Base-by-base conservation (phyloP, 257 asterid species). In the Nicotiana paniculata region DNA sequence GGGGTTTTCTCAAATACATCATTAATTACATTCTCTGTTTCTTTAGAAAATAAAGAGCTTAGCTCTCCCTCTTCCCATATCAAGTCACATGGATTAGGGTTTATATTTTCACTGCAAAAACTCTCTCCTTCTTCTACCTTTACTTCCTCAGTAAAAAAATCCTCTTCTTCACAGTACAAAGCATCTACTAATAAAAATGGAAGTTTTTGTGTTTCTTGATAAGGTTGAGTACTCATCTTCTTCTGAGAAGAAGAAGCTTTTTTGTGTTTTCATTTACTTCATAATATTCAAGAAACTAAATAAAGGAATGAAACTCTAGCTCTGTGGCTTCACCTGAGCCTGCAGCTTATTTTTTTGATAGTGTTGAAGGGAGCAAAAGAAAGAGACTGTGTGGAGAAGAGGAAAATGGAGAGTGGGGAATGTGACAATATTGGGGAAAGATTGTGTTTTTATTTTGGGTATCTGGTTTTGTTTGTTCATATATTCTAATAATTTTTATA, bases 31-130 rank as follows among this genome's bases (percentile, higher is more conserved):
- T 24, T 84, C 55, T 87, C 92, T 89, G 84, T 85, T 89, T 95
- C 97, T 86, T 90, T 93, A 9, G 77, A 57, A 58, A 93, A 81
- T 86, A 95, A 80, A n/a, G 84, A 75, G 69, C 82, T 61, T 80
- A 95, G 59, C 83, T 92, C 92, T 17, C 88, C 92, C 26, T 89
- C 93, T 63, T 82, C 93, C 88, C 88, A 82, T 35, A 82, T 64
- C 77, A 83, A 74, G 4, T 86, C 90, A 9, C 90, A 81, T 9
- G 84, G 65, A 12, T 81, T 76, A 17, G 35, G 58, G 30, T 72
- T 77, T 33, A 65, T 28, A 5, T 10, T 76, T 57, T 77, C 76
- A 80, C n/a, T 18, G 79, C 43, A 32, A 61, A 53, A 81, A 83
- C 86, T 81, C 18, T 82, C 86, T 35, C 57, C 37, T 79, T 58